Percentiles rank a stretch among this genome's conserved stretches.
phyloP scores from a whole-genome alignment of 1,139 yeast species.

The Trichomonascaceae sp. region DNA sequence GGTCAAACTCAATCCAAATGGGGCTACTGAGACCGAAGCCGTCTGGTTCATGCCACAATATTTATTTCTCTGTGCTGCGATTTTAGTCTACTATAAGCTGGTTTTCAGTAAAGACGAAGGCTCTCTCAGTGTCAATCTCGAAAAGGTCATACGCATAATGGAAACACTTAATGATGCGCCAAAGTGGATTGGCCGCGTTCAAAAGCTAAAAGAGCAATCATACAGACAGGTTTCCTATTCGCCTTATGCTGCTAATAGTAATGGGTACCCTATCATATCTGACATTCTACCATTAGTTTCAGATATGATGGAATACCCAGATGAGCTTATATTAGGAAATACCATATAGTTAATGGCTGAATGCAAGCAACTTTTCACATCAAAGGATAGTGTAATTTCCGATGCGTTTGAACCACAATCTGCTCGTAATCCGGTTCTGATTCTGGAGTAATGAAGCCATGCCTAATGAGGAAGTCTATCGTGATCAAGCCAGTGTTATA shows the following conservation, averaged over 20 bases:
- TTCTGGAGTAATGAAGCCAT: slow-evolving; percentile 59
- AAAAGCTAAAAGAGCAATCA: background rate
- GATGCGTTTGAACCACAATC: slow-evolving; percentile 55
- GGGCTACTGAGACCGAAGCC: slow-evolving; percentile 3
- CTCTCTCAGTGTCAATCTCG: background rate
- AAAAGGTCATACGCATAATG: background rate
- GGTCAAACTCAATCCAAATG: background rate
- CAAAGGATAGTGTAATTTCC: slow-evolving; percentile 63
- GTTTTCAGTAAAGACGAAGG: background rate
- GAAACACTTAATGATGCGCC: slow-evolving; percentile 10
- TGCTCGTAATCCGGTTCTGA: slow-evolving; percentile 58
- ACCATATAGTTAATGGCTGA: background rate
- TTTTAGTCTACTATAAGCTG: slow-evolving; percentile 12
- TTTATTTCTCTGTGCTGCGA: slow-evolving; percentile 11
- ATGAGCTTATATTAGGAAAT: background rate
- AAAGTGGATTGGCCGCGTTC: slow-evolving; percentile 12
- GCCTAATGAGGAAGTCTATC: slow-evolving; percentile 78
- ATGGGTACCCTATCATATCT: slow-evolving; percentile 3
- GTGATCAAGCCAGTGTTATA: slow-evolving; percentile 81
- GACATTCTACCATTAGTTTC: background rate
- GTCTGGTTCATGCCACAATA: slow-evolving; percentile 13
- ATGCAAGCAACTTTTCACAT: slow-evolving; percentile 5
- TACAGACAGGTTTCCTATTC: background rate
- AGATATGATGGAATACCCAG: background rate
- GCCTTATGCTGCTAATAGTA: background rate